Conservation (phyloP, 2,329 filamentous ascomycete species). For the Fusarium gaditjirri region DNA sequence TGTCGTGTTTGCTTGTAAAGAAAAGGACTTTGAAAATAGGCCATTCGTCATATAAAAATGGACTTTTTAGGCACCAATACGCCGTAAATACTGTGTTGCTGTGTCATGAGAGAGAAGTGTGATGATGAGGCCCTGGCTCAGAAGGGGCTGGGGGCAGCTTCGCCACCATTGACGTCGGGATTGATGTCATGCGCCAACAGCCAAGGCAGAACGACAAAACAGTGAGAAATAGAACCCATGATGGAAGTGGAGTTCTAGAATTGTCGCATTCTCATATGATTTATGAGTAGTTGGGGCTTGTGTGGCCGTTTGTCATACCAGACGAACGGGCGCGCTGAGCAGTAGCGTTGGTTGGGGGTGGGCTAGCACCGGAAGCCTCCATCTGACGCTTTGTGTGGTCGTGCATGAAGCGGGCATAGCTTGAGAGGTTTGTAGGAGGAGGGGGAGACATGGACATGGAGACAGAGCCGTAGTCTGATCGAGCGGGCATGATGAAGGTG, state of each 20-base stretch:
- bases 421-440: slow-evolving; percentile 61
- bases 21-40: slow-evolving; percentile 9
- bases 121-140: neutral
- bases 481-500: slow-evolving; percentile 50
- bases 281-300: slow-evolving; percentile 31
- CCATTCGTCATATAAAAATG: slow-evolving; percentile 31
- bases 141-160: slow-evolving; percentile 17
- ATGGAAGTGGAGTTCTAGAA: neutral
- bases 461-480: slow-evolving; percentile 53
- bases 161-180: slow-evolving; percentile 34
- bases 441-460: slow-evolving; percentile 52
- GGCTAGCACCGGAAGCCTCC: slow-evolving; percentile 59
- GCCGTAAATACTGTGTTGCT: slow-evolving; percentile 15
- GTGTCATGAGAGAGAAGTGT: slow-evolving; percentile 1
- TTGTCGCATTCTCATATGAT: neutral
- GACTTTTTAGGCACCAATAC: slow-evolving; percentile 26
- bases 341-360: slow-evolving; percentile 22
- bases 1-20: slow-evolving; percentile 25
- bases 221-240: neutral
- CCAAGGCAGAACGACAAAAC: slow-evolving; percentile 2
- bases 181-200: slow-evolving; percentile 25
- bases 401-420: slow-evolving; percentile 70
- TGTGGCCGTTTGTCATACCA: slow-evolving; percentile 46
- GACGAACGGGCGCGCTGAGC: slow-evolving; percentile 23
- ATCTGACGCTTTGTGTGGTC: slow-evolving; percentile 74